Base-by-base conservation (phyloP, 805 yeast species). In the Sugiyamaella smithiae region DNA sequence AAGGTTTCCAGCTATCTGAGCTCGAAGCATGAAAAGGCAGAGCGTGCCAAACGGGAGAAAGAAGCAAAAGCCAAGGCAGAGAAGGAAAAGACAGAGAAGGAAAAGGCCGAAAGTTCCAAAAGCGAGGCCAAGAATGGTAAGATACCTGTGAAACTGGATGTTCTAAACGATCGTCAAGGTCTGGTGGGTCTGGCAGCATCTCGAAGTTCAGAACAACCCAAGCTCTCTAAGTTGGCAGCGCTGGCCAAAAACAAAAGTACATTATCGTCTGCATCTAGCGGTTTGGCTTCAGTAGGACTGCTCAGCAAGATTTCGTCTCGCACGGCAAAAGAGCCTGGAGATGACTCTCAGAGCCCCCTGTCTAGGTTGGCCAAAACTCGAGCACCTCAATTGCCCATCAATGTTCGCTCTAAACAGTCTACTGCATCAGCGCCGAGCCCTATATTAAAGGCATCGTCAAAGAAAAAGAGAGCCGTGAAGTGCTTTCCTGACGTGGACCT, bases 1-100 rank as follows among this genome's bases (percentile, higher is more conserved):
- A 73, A 74, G 9, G 63, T 87, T 0, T 55, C 81, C 5, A 70
- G 66, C 26, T 82, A 80, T 50, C 46, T 73, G 38, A 63, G 61
- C 51, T 65, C 69, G 59, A 52, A 50, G 35, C 28, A 54, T 38
- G 63, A 59, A 31, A 52, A 51, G 37, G 48, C 46, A 26, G 41
- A 47, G 32, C 53, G 53, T 32, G 53, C 40, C 25, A 49, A 38
- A 41, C 33, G 17, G 17, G 29, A 36, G 40, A 46, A 31, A 37
- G 19, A 31, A n/a, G 24, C 35, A 7, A 46, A 47, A 46, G 49
- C 51, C 44, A 52, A 50, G 16, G 37, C 32, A 8, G 16, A 38
- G 16, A 52, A 50, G 16, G 37, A 19, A 8, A 11, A 20, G 24
- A 17, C 11, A n/a, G 38, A 29, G 19, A 29, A 25, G 16, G 36